phyloP scores from a whole-genome alignment of 192 early-diverging fungal species.

The Coemansia sp. region DNA sequence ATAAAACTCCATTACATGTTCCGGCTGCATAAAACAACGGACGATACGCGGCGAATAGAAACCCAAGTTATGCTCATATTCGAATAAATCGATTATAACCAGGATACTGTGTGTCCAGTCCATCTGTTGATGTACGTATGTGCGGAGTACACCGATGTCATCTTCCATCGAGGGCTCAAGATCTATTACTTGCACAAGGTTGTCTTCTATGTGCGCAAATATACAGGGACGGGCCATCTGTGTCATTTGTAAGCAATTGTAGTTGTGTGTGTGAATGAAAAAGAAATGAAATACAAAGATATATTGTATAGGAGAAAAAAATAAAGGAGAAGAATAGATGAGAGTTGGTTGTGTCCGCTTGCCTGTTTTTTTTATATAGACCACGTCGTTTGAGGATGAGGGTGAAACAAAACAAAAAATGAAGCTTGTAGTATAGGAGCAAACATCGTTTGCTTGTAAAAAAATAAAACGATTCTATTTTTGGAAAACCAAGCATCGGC shows the following conservation, averaged over 20 bases:
- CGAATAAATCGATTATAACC: not conserved
- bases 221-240: not conserved
- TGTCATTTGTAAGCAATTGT: not conserved
- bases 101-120: not conserved
- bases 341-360: too few relatives aligned
- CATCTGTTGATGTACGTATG: not conserved
- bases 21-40: not conserved
- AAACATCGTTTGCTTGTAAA: too few relatives aligned
- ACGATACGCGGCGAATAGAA: not conserved
- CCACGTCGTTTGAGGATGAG: too few relatives aligned
- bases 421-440: too few relatives aligned
- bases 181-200: not conserved
- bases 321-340: not conserved
- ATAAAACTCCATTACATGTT: not conserved
- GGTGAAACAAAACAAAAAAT: too few relatives aligned
- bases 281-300: not conserved
- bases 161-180: not conserved
- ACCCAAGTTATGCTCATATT: not conserved
- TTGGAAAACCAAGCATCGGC: too few relatives aligned
- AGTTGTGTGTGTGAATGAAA: not conserved
- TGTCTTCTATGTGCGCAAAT: not conserved
- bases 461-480: too few relatives aligned
- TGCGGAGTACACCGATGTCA: not conserved
- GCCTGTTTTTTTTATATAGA: too few relatives aligned
- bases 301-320: not conserved